Conservation (phyloP, 2,329 filamentous ascomycete genomes). For the Microdochium bolleyi region DNA sequence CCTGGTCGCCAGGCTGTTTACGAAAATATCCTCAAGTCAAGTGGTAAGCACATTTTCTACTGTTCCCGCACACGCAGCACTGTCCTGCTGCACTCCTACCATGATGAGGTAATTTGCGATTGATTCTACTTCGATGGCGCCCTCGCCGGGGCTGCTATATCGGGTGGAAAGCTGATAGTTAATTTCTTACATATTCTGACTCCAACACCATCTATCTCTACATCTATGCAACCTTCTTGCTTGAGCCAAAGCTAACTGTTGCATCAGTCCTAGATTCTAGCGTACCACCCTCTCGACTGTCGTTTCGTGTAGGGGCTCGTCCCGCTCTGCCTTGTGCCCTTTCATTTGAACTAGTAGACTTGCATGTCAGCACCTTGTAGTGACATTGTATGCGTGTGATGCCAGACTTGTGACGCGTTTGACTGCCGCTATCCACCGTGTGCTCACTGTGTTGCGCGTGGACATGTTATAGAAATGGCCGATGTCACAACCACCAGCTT, state of each 20-base stretch:
- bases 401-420: too few relatives aligned
- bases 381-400: too few relatives aligned
- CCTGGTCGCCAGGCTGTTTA: background rate
- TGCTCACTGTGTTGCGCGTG: too few relatives aligned
- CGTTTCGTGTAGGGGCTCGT: background rate
- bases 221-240: background rate
- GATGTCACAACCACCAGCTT: too few relatives aligned
- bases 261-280: background rate
- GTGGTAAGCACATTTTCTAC: slow-evolving; percentile 12
- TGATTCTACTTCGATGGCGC: slow-evolving; percentile 77
- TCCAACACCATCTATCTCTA: slow-evolving; percentile 9
- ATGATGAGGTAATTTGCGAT: slow-evolving; percentile 99
- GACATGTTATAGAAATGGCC: too few relatives aligned
- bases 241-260: background rate
- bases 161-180: slow-evolving; percentile 74
- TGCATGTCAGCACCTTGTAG: too few relatives aligned
- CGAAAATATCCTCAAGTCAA: background rate
- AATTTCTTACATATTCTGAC: slow-evolving; percentile 99
- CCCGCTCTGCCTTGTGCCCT: too few relatives aligned
- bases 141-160: slow-evolving; percentile 88
- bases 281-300: background rate
- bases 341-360: too few relatives aligned
- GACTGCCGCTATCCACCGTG: too few relatives aligned
- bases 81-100: slow-evolving; percentile 5
- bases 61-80: slow-evolving; percentile 3